Base-by-base conservation (phyloP, 352 stramenopile genomes). In the Ophiocytium majus region DNA sequence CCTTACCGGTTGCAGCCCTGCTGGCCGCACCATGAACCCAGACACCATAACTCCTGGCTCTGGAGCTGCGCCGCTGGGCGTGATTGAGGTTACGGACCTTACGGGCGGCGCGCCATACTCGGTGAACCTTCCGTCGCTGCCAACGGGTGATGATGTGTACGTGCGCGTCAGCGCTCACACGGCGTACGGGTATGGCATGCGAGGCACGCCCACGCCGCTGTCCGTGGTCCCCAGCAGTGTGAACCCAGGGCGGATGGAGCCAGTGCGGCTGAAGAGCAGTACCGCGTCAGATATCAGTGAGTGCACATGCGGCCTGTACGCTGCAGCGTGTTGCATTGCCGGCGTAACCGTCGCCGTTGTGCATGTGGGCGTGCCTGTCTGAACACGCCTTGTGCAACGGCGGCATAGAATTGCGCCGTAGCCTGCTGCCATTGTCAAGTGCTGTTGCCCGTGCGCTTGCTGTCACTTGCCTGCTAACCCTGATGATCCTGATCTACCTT, bases 91-190 rank as follows among this genome's bases (percentile, higher is more conserved):
- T 57, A 94, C 91, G 0, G 93, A 97, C 83, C 82, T 97, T 23
- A 94, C 91, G 9, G 91, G 91, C 33, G 91, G 92, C 1, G 91
- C 93, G 1, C 93, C 93, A 0, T 97, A 89, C 79, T 91, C 83
- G 66, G 92, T 92, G 57, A 81, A 91, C 82, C 91, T 98, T 75
- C 85, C 87, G 14, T 90, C 88, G 1, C 88, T 99, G 14, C 90
- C 75, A 34, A 93, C 96, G 63, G 95, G 95, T 35, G 94, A 90
- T 9, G 91, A 90, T 31, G 97, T 98, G 87, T 98, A 94, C 89
- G 92, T 95, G 0, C 94, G 96, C 28, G 94, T 94, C 0, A 93
- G 91, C n/a, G 96, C 97, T 74, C 93, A 93, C 76, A 98, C 97
- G 50, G 88, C 90, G 0, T 90, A 96, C 19, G 93, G 94, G 63